Base-by-base conservation (phyloP, 805 yeast species). In the Schizosaccharomyces octosporus region DNA sequence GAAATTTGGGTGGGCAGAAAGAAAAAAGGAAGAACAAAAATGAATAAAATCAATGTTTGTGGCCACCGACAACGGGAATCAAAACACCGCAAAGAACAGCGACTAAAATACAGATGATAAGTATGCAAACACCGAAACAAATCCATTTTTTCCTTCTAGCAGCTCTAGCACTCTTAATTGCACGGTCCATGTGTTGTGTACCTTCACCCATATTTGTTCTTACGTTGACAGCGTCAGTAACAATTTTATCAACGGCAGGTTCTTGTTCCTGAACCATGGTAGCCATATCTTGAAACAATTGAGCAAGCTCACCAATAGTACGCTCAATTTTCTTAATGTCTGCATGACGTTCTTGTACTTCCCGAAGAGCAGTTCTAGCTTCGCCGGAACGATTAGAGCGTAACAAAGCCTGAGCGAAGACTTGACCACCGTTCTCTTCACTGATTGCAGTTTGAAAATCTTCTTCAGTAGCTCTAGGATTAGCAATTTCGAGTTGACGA, bases 211-310 rank as follows among this genome's bases (percentile, higher is more conserved):
- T 82, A 71, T 93, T 94, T 64, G 80, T 82, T 73, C 88, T 95
- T 32, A 96, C 97, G 62, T 76, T 78, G 63, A 76, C 81, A 64
- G 89, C 85, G 68, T 86, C 84, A 66, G 85, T 81, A 70, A 88
- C 88, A 65, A 87, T 81, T 69, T 82, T 85, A 69, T 83, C 85
- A 66, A 93, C 83, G 64, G 84, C 82, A 67, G 81, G 87, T 72
- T 89, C 95, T 76, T 93, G 97, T 74, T 89, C 95, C 66, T 90
- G 87, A 59, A 90, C 97, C 74, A 93, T 77, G 70, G 86, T 86
- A 74, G 93, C 97, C 93, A 93, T 87, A 71, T 93, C 97, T 69
- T 84, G 85, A 77, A 93, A 88, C 71, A 93, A 80, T 75, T 87
- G 95, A 54, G 94, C 86, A 73, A 93, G 80, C 74, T 93, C 98